Base-by-base conservation (phyloP, 192 early-diverging fungal genomes). In the Gaertneriomyces semiglobifer region DNA sequence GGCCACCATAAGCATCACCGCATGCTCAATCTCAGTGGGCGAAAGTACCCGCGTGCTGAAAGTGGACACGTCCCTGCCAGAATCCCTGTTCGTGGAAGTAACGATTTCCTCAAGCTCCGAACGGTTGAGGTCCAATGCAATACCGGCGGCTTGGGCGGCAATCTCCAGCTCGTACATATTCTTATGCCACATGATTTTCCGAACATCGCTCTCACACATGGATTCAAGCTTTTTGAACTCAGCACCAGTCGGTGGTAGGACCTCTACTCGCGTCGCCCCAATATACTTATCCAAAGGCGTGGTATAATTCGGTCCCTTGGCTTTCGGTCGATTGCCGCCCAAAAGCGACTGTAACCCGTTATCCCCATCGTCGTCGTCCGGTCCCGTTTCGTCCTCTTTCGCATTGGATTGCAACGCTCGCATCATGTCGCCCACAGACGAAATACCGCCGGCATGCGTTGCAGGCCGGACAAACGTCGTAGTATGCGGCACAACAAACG, bases 211-310 rank as follows among this genome's bases (percentile, higher is more conserved):
- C 14, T 41, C 39, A 11, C 39, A 38, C 59, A 20, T 5, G 0
- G 5, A 5, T 44, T 61, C 40, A 18, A 41, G 12, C 41, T 14
- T 40, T 5, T 45, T 12, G 38, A 45, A 14, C 20, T 45, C 20
- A 25, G 10, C 59, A 4, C 39, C 39, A 11, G 39, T 12, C 4
- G 59, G 59, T 8, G 59, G 41, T 16, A 45, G 43, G 8, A 61
- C 41, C 14, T 44, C 44, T 0, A 61, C 59, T 10, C 40, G 10
- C 12, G 11, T 40, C 4, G 44, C 25, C 12, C 59, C 59, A 12
- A 61, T 14, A 43, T 61, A 61, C 39, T 12, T 61, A 0, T 40
- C 38, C 8, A 61, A 38, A 14, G 59, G 59, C 4, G 42, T 61
- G 44, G 39, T 44, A 25, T 45, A 61, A 4, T 33, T 44, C 3